Evolutionary conservation across 1,284 basidiomycete genomes (phyloP), one percentile per base, ranked within the genome.

Genomic region (Pseudomicrostroma phylloplanum): DNA sequence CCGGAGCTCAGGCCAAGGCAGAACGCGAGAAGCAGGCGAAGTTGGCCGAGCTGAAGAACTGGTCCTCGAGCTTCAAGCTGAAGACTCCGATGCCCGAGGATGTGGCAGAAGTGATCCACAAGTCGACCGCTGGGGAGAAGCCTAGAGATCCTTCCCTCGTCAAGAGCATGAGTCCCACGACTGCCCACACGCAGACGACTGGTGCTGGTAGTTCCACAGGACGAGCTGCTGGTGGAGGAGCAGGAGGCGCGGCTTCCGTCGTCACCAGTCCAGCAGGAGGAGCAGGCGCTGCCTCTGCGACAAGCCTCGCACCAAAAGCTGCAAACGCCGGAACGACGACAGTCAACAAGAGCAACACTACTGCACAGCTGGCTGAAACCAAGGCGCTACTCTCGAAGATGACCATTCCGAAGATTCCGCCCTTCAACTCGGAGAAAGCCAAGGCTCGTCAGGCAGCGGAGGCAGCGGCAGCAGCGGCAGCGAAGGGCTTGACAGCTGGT

Each of bases 1-100:
- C 43, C 12, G 43, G 21, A 21, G 43, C 43, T n/a, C 15, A 48
- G 43, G 89, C 89, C 19, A 82, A 94, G 56, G 86, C 88, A 62
- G 94, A 92, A 84, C 90, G 85, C 76, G 94, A 96, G 79, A 91
- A 92, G 86, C 90, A 93, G 78, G 91, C 89, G 75, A 86, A 88
- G 60, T 86, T 96, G 81, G 89, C 91, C 12, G 93, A 97, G 57
- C 83, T 97, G 57, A 86, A 92, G 77, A 89, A 89, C 80, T 98
- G 96, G 82, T 91, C 90, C 70, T 85, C 89, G 78, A 89, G 82
- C 68, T 98, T 98, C 86, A 96, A 94, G 90, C 86, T 96, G 59
- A 93, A 92, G 77, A 89, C 92, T 76, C 90, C 92, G 8, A 90
- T 96, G 68, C 93, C 92, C 12, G 89, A 91, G 55, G 94, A 97